Evolutionary conservation across 768 basidiomycete genomes (phyloP), one percentile per base, ranked within the genome.

Genomic region (Leccinum truebloodii): DNA sequence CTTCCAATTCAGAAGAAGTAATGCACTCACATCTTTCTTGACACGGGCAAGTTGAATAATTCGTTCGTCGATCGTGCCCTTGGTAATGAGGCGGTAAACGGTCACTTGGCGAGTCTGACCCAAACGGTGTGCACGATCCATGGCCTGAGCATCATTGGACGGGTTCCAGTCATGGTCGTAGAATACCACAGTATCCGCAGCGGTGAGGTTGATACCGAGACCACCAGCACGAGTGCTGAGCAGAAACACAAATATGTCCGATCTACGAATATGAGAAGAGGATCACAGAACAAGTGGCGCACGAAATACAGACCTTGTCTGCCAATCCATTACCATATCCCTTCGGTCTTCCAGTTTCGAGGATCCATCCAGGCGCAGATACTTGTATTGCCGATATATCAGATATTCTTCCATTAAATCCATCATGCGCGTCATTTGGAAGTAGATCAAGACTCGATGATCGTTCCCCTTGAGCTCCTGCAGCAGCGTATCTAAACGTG

Each of bases 401-500:
- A 99, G 81, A 73, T 98, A 99, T 73, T 98, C 97, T 74, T 98
- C 97, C 86, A 98, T 95, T 54, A 98, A 80, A 73, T 98, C 95
- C 89, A 99, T 97, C 97, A 98, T 99, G 60, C 90, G 86, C 13
- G 96, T 98, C 97, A 99, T 99, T 75, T 99, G 97, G 87, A 98
- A 98, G 77, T 98, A 99, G 20, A 99, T 83, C 67, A 99, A 76
- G 14, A 96, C 94, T 51, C 95, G 88, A 75, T 99, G 97, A 62
- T 95, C 95, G 1, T 88, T 90, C 37, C 86, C 82, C 77, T 97
- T 98, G 59, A 99, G 86, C 68, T 96, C 92, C 62, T 92, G 90
- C 8, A 99, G 80, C n/a, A 99, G 78, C 22, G 81, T 69, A 73
- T 99, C 97, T 52, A 99, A 81, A 30, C 92, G 85, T 41, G 94